These are phyloP conservation scores for Aspergillus nidulans DNA, from an alignment of 495 filamentous ascomycete genomes.

Conservation along the genomic window DNA sequence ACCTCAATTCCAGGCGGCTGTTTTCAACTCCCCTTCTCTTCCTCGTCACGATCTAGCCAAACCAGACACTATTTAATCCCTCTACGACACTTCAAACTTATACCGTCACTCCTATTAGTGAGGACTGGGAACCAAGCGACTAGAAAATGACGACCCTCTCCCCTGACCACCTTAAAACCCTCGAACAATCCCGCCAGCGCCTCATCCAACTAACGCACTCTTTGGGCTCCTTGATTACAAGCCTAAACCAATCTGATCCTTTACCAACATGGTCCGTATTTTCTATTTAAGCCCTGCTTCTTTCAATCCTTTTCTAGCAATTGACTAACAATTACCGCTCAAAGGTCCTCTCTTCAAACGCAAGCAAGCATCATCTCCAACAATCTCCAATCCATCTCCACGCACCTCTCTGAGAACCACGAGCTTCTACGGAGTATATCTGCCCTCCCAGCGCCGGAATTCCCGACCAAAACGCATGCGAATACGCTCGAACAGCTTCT, in stretches of 20 bases:
- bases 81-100: no score
- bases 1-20: neutral
- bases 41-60: neutral
- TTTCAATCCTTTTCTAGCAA: no score
- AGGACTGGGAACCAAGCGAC: neutral
- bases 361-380: conserved; percentile 61
- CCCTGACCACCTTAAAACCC: conserved; percentile 61
- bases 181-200: conserved; percentile 71
- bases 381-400: conserved; percentile 56
- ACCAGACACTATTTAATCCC: no score
- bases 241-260: conserved; percentile 50
- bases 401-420: conserved; percentile 52
- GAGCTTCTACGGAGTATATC: conserved; percentile 58
- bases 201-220: conserved; percentile 64
- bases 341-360: conserved; percentile 65
- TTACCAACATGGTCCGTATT: conserved; percentile 55
- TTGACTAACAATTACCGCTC: no score
- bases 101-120: no score
- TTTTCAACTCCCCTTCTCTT: neutral
- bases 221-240: conserved; percentile 55
- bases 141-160: conserved; percentile 31
- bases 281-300: neutral
- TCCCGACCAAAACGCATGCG: conserved; percentile 67
- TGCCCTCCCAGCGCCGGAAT: conserved; percentile 71
- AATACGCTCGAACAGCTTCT: conserved; percentile 58